A percentile compares a stretch with the other conserved stretches of the same genome.
Conservation (phyloP, 805 yeast species). For the Komagataella kurtzmanii region DNA sequence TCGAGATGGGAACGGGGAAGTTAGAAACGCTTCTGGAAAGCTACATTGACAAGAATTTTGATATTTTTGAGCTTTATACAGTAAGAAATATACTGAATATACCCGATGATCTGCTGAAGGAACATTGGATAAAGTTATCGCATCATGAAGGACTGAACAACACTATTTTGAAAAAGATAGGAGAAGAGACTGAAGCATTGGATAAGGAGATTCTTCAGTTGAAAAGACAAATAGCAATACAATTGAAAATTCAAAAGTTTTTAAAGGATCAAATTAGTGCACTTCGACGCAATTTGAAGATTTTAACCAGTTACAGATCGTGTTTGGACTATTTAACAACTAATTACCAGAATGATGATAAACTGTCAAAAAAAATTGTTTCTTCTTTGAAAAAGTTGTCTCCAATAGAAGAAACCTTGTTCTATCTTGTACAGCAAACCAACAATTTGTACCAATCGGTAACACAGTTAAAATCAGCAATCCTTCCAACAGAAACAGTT, state of each 20-base stretch:
- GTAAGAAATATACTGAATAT: constrained; percentile 63
- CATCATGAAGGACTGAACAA: constrained; percentile 49
- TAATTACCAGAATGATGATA: not conserved
- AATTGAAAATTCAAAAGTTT: constrained; percentile 3
- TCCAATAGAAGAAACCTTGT: constrained; percentile 1
- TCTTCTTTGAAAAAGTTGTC: not conserved
- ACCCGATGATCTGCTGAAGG: constrained; percentile 49
- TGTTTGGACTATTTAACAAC: not conserved
- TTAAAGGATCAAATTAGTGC: not conserved
- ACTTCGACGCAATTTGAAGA: not conserved
- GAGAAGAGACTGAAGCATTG: constrained; percentile 2
- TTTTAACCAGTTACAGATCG: not conserved
- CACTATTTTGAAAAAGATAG: constrained; percentile 9
- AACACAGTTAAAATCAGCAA: not conserved
- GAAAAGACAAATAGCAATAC: constrained; percentile 3
- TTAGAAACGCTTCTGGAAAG: constrained; percentile 66
- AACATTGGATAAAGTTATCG: constrained; percentile 52
- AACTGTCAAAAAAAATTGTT: not conserved
- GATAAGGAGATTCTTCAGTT: constrained; percentile 1
- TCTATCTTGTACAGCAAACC: constrained; percentile 1
- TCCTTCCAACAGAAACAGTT: not conserved
- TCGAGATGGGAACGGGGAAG: constrained; percentile 68
- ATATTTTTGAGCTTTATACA: constrained; percentile 72
- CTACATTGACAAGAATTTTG: constrained; percentile 71
- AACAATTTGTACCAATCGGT: not conserved